A percentile compares a stretch with the other conserved stretches of the same genome.
Evolutionary conservation across 495 filamentous ascomycete genomes (phyloP).

Genomic region (Podospora conica): DNA sequence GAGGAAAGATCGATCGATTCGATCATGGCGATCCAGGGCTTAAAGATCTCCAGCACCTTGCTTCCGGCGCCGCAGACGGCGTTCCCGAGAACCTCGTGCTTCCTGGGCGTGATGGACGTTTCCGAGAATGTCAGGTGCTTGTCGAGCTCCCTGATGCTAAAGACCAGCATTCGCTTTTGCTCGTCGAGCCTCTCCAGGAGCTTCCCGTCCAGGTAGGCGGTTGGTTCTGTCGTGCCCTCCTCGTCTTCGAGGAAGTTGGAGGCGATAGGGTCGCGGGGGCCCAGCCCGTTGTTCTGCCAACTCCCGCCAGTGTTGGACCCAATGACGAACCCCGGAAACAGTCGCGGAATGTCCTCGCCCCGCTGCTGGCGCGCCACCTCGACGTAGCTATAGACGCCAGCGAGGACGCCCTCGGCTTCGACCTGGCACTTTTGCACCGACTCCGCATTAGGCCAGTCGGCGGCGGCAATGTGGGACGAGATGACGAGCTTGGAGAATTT

Average conservation of each 20-base stretch:
- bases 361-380: slow-evolving; percentile 89
- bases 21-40: slow-evolving; percentile 77
- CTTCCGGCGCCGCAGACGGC: slow-evolving; percentile 64
- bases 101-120: slow-evolving; percentile 65
- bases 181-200: slow-evolving; percentile 81
- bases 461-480: slow-evolving; percentile 95
- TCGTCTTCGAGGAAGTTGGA: slow-evolving; percentile 83
- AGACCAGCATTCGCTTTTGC: slow-evolving; percentile 68
- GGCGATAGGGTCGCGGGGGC: slow-evolving; percentile 56
- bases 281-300: slow-evolving; percentile 88
- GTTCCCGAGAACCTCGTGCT: slow-evolving; percentile 69
- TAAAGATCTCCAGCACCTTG: slow-evolving; percentile 77
- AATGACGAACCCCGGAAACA: slow-evolving; percentile 85
- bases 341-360: slow-evolving; percentile 79
- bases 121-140: slow-evolving; percentile 70
- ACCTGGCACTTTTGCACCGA: slow-evolving; percentile 89
- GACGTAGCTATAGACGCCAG: slow-evolving; percentile 91
- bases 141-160: slow-evolving; percentile 77
- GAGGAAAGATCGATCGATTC: slow-evolving; percentile 82
- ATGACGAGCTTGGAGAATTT: slow-evolving; percentile 97
- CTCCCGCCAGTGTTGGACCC: slow-evolving; percentile 76
- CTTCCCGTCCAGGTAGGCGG: slow-evolving; percentile 61
- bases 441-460: slow-evolving; percentile 83
- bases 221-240: slow-evolving; percentile 68
- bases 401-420: slow-evolving; percentile 90